Evolutionary conservation across 192 early-diverging fungal species (phyloP), one percentile per base, ranked within the genome.

Genomic region (Piromyces finnis): DNA sequence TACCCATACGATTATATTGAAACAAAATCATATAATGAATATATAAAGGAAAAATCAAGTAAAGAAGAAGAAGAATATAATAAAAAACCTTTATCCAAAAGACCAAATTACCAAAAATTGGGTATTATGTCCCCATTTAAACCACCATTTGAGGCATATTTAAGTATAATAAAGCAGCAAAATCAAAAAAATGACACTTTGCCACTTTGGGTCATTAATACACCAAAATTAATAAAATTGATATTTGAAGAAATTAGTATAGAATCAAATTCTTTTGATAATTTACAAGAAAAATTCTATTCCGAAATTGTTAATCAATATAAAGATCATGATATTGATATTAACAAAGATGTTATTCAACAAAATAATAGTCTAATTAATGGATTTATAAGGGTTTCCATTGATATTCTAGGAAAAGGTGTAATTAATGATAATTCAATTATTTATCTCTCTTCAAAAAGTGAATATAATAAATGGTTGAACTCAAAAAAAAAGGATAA

Each of bases 1-100:
- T 97, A 95, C 82, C 96, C 97, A 18, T 90, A 93, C 78, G 94
- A 98, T 84, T 94, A 88, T 84, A 93, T 94, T 11, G 92, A 92
- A 29, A 95, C 93, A 6, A 28, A 79, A 28, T 90, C 93, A 12
- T 95, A 91, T 85, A 85, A 86, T 30, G 80, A 77, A 6, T 91
- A 86, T 84, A 85, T 87, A 11, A 84, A 78, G 0, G 80, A 83
- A 12, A 81, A 80, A 28, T 87, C 88, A 17, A 83, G 84, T 5
- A 85, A 82, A 27, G 84, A 83, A 29, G 79, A 87, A 80, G 84
- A 80, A 14, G 83, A 84, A 80, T 95, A 93, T 86, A 83, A 86
- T 18, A 84, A 91, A 22, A 92, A 87, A 27, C 97, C 97, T 13
- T 88, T 89, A 0, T 92, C 90, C 12, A 97, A 99, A 82, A 87